Evolutionary conservation across 441 rosid genomes (phyloP), one percentile per base, ranked within the genome.

Genomic region (Daphne laureola): DNA sequence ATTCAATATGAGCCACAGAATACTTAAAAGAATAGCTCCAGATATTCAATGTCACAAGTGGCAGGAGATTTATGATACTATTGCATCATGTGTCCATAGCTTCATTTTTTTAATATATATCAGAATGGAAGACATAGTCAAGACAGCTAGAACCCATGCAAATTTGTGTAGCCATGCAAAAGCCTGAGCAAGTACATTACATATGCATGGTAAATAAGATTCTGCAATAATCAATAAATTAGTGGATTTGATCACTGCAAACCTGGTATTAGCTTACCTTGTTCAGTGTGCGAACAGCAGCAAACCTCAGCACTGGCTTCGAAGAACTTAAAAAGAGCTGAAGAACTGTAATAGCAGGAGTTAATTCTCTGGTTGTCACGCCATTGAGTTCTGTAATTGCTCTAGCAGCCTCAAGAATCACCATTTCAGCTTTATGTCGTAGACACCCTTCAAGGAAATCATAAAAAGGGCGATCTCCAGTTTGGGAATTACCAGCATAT

Each of bases 381-480:
- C 87, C 90, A 73, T 70, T 81, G 62, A 93, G 96, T 83, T 85
- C 99, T 1, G 99, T 93, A 67, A 93, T 93, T 46, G 99, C 96
- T 67, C 95, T 85, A 63, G 99, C 99, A 67, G 97, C 96, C 82
- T 90, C 99, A 77, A 90, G 84, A 65, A 87, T 87, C 60, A 90
- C 99, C 97, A 90, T 90, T 78, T 93, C 99, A 48, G 96, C 85
- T 76, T 90, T 90, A 66, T 90, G 96, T 64, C 96, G 89, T 62
- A 93, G 76, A 63, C 99, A 90, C 67, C 87, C 75, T 80, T 93
- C 99, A 61, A 93, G 82, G 73, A 85, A 93, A 53, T 90, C 99
- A 82, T 87, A 93, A 61, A 93, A 90, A 16, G 96, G 99, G 56
- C 99, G 88, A 62, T 93, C 96, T 40, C 94, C 95, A 17, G 91